Conservation (phyloP, 768 basidiomycete species). For the Lentinula guzmanii region DNA sequence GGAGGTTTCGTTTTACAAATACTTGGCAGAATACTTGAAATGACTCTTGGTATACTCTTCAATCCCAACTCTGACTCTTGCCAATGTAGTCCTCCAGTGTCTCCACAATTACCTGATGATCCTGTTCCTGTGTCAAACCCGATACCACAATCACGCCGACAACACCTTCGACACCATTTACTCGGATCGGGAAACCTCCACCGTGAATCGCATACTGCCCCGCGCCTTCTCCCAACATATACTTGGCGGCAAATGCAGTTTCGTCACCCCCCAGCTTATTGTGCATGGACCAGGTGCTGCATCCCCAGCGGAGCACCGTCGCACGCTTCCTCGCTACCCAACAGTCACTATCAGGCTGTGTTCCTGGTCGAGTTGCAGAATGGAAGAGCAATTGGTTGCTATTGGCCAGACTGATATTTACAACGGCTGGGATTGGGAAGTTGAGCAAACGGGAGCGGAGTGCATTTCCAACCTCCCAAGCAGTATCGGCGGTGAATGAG, state of each 20-base stretch:
- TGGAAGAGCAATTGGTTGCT: slow-evolving; percentile 24
- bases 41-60: neutral
- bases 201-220: slow-evolving; percentile 23
- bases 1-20: too few relatives aligned
- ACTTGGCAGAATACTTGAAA: too few relatives aligned
- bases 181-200: slow-evolving; percentile 23
- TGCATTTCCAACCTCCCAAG: slow-evolving; percentile 24
- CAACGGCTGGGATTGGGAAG: slow-evolving; percentile 16
- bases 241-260: slow-evolving; percentile 12
- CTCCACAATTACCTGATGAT: slow-evolving; percentile 24
- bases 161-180: slow-evolving; percentile 24
- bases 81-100: neutral
- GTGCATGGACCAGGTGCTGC: slow-evolving; percentile 19
- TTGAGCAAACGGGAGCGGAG: slow-evolving; percentile 17
- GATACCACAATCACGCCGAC: slow-evolving; percentile 29
- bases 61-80: neutral
- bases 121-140: slow-evolving; percentile 22
- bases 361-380: slow-evolving; percentile 19
- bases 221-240: slow-evolving; percentile 18
- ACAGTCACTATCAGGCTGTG: slow-evolving; percentile 22
- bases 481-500: slow-evolving; percentile 23
- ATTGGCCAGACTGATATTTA: slow-evolving; percentile 23
- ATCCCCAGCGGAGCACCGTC: slow-evolving; percentile 24
- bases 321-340: slow-evolving; percentile 28
- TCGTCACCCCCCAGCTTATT: slow-evolving; percentile 8